phyloP scores from a whole-genome alignment of 208 protist species.

The Leishmania braziliensis region DNA sequence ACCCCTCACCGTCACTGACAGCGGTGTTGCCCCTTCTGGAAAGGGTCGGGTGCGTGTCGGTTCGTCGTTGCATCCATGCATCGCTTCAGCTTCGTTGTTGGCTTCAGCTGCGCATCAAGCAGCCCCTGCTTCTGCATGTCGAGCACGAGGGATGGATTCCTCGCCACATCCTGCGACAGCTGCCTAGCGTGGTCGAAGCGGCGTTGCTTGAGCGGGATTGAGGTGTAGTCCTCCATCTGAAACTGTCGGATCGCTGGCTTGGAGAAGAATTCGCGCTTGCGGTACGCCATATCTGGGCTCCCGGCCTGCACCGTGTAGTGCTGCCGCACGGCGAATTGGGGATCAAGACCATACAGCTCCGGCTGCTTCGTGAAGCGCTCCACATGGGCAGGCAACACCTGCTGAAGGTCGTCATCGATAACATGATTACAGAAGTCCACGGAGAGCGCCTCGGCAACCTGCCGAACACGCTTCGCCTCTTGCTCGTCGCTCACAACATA shows the following conservation, averaged over 20 bases:
- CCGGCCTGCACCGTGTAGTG: slow-evolving; percentile 81
- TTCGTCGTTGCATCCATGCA: slow-evolving; percentile 49
- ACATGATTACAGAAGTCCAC: slow-evolving; percentile 74
- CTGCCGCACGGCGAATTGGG: slow-evolving; percentile 78
- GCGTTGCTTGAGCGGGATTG: slow-evolving; percentile 50
- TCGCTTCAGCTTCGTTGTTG: slow-evolving; percentile 46
- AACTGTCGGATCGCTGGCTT: slow-evolving; percentile 63
- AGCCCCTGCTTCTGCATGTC: slow-evolving; percentile 54
- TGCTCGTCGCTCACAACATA: slow-evolving; percentile 74
- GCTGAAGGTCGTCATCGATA: slow-evolving; percentile 30
- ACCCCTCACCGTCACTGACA: background rate
- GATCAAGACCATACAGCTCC: slow-evolving; percentile 78
- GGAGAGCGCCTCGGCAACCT: slow-evolving; percentile 58
- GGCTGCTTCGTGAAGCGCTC: slow-evolving; percentile 60
- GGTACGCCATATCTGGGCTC: slow-evolving; percentile 73
- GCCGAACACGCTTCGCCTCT: slow-evolving; percentile 54
- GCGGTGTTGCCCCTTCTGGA: slow-evolving; percentile 12
- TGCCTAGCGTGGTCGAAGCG: slow-evolving; percentile 57
- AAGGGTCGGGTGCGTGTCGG: slow-evolving; percentile 36
- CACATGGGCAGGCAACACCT: no score
- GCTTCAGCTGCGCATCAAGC: slow-evolving; percentile 48
- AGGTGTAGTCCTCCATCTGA: slow-evolving; percentile 74
- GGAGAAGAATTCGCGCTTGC: slow-evolving; percentile 78
- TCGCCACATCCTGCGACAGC: slow-evolving; percentile 57
- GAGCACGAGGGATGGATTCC: slow-evolving; percentile 53